Conservation (phyloP, 768 basidiomycete species). For the Hericium erinaceus region DNA sequence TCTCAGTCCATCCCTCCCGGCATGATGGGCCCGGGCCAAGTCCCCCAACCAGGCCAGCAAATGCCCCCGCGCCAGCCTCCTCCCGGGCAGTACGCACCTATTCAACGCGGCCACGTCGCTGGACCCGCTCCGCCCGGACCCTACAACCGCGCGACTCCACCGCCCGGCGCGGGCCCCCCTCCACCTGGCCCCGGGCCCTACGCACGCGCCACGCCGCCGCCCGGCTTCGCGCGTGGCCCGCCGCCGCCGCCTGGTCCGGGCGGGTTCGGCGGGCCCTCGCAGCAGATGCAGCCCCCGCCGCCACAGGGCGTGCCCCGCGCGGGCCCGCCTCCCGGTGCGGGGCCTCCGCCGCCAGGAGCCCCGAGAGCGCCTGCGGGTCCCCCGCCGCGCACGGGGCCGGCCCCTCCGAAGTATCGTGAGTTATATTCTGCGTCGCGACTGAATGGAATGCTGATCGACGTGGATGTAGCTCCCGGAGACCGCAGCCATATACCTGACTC, state of each 20-base stretch:
- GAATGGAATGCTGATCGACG: conserved; percentile 2
- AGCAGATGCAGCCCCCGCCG: conserved; percentile 7
- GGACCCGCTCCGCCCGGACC: conserved; percentile 22
- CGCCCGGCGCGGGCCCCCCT: conserved; percentile 16
- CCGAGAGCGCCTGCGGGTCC: conserved; percentile 1
- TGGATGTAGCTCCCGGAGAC: conserved; percentile 69
- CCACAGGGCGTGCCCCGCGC: neutral
- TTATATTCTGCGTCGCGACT: conserved; percentile 10
- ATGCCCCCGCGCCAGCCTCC: conserved; percentile 31
- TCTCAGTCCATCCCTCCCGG: neutral
- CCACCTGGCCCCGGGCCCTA: conserved; percentile 27
- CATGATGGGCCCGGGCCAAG: conserved; percentile 2
- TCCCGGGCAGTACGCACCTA: conserved; percentile 14
- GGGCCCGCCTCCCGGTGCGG: conserved; percentile 16
- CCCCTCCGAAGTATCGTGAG: conserved; percentile 50
- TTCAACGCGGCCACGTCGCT: conserved; percentile 18
- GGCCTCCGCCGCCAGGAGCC: conserved; percentile 20
- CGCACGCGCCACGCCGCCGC: conserved; percentile 25
- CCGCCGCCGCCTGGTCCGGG: conserved; percentile 5
- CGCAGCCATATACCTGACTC: conserved; percentile 81
- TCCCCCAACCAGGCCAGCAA: conserved; percentile 5
- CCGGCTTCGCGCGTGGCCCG: conserved; percentile 5
- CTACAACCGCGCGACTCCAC: conserved; percentile 19
- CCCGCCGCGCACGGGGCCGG: conserved; percentile 7
- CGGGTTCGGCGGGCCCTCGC: neutral